Base-by-base conservation (phyloP, 805 yeast genomes). In the Yarrowia deformans region DNA sequence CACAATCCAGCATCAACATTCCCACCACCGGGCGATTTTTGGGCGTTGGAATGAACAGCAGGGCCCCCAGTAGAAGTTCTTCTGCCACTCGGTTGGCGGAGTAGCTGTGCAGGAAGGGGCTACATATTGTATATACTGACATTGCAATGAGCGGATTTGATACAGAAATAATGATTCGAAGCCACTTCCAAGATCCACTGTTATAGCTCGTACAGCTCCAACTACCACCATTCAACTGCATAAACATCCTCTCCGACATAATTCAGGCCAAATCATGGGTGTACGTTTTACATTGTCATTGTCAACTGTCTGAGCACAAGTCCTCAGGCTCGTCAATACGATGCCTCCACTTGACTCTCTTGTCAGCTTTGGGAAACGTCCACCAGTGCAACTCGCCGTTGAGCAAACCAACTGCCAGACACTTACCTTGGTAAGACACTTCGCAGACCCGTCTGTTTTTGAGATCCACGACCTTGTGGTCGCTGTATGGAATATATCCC, bases 41-140 rank as follows among this genome's bases (percentile, higher is more conserved):
- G 46, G 29, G 43, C 23, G 19, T 43, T 1, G 49, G 64, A 3
- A 29, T 43, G 49, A 43, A 35, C 49, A 42, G 49, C 9, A 42
- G 64, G 9, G 64, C 64, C 10, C 64, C 64, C 1, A 56, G 64
- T 32, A 16, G 64, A 29, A 54, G 60, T 23, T 37, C 45, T 1
- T 54, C 60, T 1, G 60, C 60, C 14, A 54, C 60, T 13, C 19
- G 60, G 8, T 8, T 54, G 16, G 60, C 60, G 7, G 58, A 52
- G 58, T 35, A 34, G 16, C n/a, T n/a, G 9, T 2, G 29, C 4
- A 23, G 29, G 29, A 23, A 2, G 29, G 29, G 29, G 29, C 29
- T 4, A 23, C 29, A 23, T 23, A 23, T 23, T 23, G 29, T 23
- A 23, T 23, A 23, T 23, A 23, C 29, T 23, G 29, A 23, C 29